A percentile compares a stretch with the other conserved stretches of the same genome.
These are phyloP conservation scores for Syzygium oleosum DNA, from an alignment of 345 rosid species.

Conservation along the genomic window DNA sequence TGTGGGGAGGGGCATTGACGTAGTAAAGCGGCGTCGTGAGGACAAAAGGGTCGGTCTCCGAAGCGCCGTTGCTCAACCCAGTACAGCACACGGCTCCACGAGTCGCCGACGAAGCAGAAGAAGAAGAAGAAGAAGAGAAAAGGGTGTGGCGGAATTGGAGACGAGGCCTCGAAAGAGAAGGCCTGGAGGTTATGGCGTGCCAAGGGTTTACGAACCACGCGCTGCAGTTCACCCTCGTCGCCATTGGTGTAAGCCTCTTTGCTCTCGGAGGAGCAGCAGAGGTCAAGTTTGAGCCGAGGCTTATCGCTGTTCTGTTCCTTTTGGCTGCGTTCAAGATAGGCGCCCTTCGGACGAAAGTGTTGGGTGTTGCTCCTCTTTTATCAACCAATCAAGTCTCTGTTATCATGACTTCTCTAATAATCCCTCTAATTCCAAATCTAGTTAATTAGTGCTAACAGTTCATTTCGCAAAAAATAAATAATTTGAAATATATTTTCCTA, in stretches of 20 bases:
- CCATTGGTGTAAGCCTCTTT: conserved; percentile 27
- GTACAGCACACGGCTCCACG: conserved; percentile 38
- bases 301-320: background rate
- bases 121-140: conserved; percentile 14
- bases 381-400: background rate
- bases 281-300: background rate
- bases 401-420: background rate
- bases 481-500: too few relatives aligned
- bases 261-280: background rate
- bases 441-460: too few relatives aligned
- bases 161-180: conserved; percentile 29
- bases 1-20: conserved; percentile 99
- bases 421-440: too few relatives aligned
- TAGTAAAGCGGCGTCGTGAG: conserved; percentile 95
- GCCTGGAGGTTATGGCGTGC: conserved; percentile 16
- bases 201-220: conserved; percentile 43
- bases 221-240: conserved; percentile 50
- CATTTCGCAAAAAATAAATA: too few relatives aligned
- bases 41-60: conserved; percentile 43
- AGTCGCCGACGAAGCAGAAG: conserved; percentile 8
- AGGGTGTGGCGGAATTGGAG: conserved; percentile 28
- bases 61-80: conserved; percentile 22
- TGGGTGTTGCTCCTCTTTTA: background rate
- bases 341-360: background rate
- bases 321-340: background rate